Conservation (phyloP, 306 rosid genomes). For the Ochetophila trinervis region DNA sequence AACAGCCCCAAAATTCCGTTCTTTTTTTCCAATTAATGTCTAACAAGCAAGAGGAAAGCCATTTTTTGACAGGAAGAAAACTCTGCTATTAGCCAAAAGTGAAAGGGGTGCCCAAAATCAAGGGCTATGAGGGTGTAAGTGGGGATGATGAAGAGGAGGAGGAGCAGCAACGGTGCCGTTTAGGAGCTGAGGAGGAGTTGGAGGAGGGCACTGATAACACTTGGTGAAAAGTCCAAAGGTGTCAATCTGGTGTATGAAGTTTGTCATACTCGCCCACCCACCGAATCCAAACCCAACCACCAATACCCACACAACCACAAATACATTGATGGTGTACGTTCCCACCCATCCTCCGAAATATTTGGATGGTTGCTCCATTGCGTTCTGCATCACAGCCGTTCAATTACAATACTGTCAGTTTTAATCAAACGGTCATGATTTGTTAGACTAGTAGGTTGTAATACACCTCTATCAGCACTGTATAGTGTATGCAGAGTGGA, state of each 20-base stretch:
- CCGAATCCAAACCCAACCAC: constrained; percentile 95
- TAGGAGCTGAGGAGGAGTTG: constrained; percentile 17
- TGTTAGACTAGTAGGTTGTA: too few species aligned
- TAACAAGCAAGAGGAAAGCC: neutral
- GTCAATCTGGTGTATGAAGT: constrained; percentile 82
- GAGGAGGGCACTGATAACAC: constrained; percentile 81
- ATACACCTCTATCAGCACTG: too few species aligned
- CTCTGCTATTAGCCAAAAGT: neutral
- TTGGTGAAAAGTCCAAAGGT: constrained; percentile 94
- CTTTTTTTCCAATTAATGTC: neutral
- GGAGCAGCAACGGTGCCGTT: constrained; percentile 52
- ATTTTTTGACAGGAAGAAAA: too few species aligned
- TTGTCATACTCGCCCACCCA: constrained; percentile 96
- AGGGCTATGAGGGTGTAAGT: constrained; percentile 24
- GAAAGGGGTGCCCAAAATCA: constrained; percentile 9
- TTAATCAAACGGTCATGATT: neutral
- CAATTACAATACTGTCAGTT: neutral
- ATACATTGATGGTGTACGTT: constrained; percentile 55
- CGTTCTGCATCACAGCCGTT: constrained; percentile 62
- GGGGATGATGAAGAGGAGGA: constrained; percentile 45
- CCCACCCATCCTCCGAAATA: constrained; percentile 91
- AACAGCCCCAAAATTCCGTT: neutral
- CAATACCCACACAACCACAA: constrained; percentile 83
- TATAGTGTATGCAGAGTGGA: neutral
- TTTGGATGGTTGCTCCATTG: constrained; percentile 86